Base-by-base conservation (phyloP, 805 yeast species). In the Suhomyces sp. region DNA sequence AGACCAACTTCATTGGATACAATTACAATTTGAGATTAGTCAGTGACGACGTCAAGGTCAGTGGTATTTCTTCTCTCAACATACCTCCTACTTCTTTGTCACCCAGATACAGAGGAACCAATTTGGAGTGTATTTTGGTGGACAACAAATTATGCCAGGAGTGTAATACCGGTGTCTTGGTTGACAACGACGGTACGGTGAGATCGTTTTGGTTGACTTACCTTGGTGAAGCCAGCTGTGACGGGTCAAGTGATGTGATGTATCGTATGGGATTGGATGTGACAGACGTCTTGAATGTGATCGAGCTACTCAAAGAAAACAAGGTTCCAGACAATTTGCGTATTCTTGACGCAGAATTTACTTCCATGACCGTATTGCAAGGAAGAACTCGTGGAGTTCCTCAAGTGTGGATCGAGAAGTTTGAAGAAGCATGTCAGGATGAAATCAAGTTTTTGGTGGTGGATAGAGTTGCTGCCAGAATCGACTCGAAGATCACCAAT, bases 381-480 rank as follows among this genome's bases (percentile, higher is more conserved):
- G 96, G 96, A 2, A 82, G 97, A 67, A 81, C 88, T 44, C 79
- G 89, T 61, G 96, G 96, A n/a, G 96, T 91, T 20, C 82, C 94
- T 0, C 93, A 88, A 59, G 82, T 82, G 43, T 90, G 96, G 96
- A 86, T 92, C 54, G 62, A 75, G 33, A 77, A 75, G 55, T 78
- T 89, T 63, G 96, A 89, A 65, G 75, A 78, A 22, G 79, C 77
- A 29, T 79, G 82, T 48, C 72, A 75, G 22, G 89, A 87, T 61
- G 84, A 88, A 60, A 76, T 86, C 43, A 92, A 89, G 63, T 81
- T 92, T 55, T 78, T 89, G 62, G 73, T 83, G 15, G 93, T 88
- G 10, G 76, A 84, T 10, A 80, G 93, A 59, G 84, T 86, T 2
- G 82, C 89, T 1, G 82, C 77, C 22, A 19, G 27, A n/a, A 76